Conservation (phyloP, 345 rosid species). For the Pseudoturritis turrita region DNA sequence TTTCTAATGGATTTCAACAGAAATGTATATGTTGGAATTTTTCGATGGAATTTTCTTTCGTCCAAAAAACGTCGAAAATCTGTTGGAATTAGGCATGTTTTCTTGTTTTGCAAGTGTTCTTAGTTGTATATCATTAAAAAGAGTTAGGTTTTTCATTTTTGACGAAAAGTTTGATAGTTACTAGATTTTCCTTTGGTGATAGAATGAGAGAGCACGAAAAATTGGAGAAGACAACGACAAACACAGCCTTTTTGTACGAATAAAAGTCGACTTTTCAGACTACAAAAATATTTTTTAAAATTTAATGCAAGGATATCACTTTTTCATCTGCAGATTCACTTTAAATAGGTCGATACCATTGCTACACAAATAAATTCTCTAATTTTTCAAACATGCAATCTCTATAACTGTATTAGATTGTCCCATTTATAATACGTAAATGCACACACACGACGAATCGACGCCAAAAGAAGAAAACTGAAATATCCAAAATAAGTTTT, state of each 20-base stretch:
- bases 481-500: not conserved
- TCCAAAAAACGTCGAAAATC: too few species aligned
- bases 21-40: too few species aligned
- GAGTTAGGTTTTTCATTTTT: too few species aligned
- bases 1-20: too few species aligned
- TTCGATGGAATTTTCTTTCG: too few species aligned
- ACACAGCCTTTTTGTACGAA: conserved; percentile 25
- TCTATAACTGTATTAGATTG: not conserved
- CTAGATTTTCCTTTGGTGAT: not conserved
- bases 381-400: not conserved
- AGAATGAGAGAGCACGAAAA: not conserved
- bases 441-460: not conserved
- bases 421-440: not conserved
- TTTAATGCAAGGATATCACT: not conserved
- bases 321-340: conserved; percentile 9
- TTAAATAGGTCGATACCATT: not conserved
- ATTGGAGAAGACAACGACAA: conserved; percentile 20
- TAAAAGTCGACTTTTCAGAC: not conserved
- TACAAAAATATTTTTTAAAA: not conserved
- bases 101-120: too few species aligned
- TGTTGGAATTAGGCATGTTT: too few species aligned
- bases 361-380: not conserved
- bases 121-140: too few species aligned
- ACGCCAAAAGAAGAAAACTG: not conserved
- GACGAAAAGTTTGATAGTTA: too few species aligned